Evolutionary conservation across 176 grass and related monocot genomes (phyloP), one percentile per base, ranked within the genome.

Genomic region (Oryza officinalis): DNA sequence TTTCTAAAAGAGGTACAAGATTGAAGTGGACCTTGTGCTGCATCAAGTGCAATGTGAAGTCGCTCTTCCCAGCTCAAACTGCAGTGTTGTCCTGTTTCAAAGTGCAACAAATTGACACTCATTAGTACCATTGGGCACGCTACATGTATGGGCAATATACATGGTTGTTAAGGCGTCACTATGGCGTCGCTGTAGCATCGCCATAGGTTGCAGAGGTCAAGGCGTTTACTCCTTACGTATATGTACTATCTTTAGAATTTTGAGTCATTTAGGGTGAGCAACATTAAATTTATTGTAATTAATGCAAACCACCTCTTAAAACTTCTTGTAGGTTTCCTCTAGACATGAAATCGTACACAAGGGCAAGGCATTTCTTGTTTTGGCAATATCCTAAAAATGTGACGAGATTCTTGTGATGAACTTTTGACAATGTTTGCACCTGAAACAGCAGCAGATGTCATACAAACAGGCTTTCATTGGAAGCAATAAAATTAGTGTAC

Each of bases 331-430:
- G 88, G 59, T 84, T 86, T 71, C 81, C 88, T 81, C 64, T 28
- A 4, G 83, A 49, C 83, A 89, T 86, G 88, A 80, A 89, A 11
- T 86, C 49, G 18, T 89, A 89, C 4, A 89, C 66, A 0, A 89
- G 82, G 45, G 83, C 88, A 12, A 89, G 69, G 44, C 84, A 79
- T 4, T 85, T 84, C 84, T 57, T 66, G 25, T 89, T 80, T 61
- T 76, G 83, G 41, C 88, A 89, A 43, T 85, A 89, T 10, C 88
- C 88, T 40, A 81, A 14, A 49, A 86, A 80, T 45, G 71, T 47
- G 14, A 89, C 88, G 9, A 89, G 77, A 37, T 89, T 89, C 22
- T 85, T 89, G 52, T 89, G 83, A 74, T 89, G 88, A 70, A 73
- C 67, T 83, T 63, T 72, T 8, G 69, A 83, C 80, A 83, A 83